Percentiles rank a stretch among this genome's conserved stretches.
These are phyloP conservation scores for Ligustrum vulgare DNA, from an alignment of 257 asterid species.

Conservation along the genomic window DNA sequence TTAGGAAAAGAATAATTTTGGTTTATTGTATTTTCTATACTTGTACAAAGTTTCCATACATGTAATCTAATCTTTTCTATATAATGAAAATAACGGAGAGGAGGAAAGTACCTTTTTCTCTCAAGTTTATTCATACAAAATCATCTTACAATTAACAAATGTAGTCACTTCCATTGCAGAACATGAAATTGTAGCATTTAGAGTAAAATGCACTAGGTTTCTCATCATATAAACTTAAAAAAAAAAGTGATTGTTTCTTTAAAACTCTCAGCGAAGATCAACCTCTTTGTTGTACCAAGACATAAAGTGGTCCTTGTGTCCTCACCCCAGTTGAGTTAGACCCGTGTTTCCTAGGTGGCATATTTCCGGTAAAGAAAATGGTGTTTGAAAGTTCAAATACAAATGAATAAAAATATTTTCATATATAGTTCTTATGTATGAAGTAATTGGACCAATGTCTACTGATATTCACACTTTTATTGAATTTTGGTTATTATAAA, in stretches of 20 bases:
- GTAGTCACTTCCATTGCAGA: background rate
- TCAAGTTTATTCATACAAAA: too few species aligned
- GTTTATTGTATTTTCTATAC: too few species aligned
- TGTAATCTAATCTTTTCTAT: too few species aligned
- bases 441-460: background rate
- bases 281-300: background rate
- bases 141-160: too few species aligned
- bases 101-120: too few species aligned
- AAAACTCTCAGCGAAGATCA: constrained; percentile 3
- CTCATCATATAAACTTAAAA: background rate
- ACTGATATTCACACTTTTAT: background rate
- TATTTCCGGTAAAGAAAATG: background rate
- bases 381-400: background rate
- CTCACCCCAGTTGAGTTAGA: background rate
- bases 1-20: too few species aligned
- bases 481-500: background rate
- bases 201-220: background rate
- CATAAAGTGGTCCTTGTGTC: background rate
- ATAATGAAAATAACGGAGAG: too few species aligned
- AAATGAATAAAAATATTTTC: too few species aligned
- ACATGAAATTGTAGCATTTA: background rate
- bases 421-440: background rate
- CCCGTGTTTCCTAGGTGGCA: background rate
- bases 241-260: background rate
- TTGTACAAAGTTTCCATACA: too few species aligned